Base-by-base conservation (phyloP, 371 early-diverging fungal species). In the Lichtheimia ramosa region DNA sequence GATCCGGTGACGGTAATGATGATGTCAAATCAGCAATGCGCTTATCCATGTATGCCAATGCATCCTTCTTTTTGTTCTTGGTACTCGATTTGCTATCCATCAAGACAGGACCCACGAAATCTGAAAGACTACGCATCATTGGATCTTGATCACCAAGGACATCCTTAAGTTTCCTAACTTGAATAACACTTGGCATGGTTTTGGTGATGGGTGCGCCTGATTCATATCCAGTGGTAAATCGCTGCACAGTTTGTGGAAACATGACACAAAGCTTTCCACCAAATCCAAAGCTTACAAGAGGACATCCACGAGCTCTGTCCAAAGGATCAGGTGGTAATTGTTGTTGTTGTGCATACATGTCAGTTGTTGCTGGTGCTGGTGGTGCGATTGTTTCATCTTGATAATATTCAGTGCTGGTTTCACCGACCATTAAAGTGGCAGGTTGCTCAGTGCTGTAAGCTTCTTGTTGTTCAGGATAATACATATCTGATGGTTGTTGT, bases 271-370 rank as follows among this genome's bases (percentile, higher is more conserved):
- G 74, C 63, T 86, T 85, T 34, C 97, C 97, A 52, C 94, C 94
- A 78, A 95, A 92, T 15, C 95, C 94, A 73, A 94, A 94, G 0
- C 84, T 69, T 5, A 90, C 83, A 18, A 96, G 56, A 4, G 93
- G 91, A 56, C 87, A 85, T 5, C 92, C 89, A 8, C 83, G 74
- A 18, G 68, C 63, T 23, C 93, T 84, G 2, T 85, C 77, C n/a
- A 92, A 69, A 14, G 90, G 88, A 62, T 92, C 92, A 6, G 69
- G 73, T 34, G 71, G 76, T 8, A 43, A 64, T 27, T 55, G 58
- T 28, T 56, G 56, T 5, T 61, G 69, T 43, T 64, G 59, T n/a
- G 68, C 75, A 34, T 68, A 61, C 52, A 59, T 46, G 46, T n/a
- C 46, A 6, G n/a, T n/a, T 18, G n/a, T 65, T 21, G 65, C 69